Percentiles rank a stretch among this genome's conserved stretches.
Conservation (phyloP, 345 rosid genomes). For the Stellera chamaejasme region DNA sequence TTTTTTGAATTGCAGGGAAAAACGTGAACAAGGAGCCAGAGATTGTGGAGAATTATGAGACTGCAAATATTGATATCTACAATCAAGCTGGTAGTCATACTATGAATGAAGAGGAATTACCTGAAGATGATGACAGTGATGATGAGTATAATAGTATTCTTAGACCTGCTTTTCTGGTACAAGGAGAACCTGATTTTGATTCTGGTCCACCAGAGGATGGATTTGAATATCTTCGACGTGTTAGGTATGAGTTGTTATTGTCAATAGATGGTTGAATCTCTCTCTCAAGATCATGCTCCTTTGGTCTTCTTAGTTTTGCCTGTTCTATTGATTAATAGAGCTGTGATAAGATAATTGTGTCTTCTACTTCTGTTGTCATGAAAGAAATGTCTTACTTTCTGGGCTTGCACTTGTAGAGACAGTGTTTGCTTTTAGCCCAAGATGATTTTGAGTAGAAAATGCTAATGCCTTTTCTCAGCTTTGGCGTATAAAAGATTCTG, state of each 20-base stretch:
- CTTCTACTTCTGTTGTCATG: too few species aligned
- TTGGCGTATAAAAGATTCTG: neutral
- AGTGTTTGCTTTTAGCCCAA: too few species aligned
- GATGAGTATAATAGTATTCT: constrained; percentile 68
- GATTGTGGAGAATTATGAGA: constrained; percentile 16
- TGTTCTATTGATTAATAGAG: too few species aligned
- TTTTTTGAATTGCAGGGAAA: constrained; percentile 36
- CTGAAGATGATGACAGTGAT: constrained; percentile 57
- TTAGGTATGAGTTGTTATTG: constrained; percentile 40
- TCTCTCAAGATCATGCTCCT: too few species aligned
- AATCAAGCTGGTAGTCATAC: constrained; percentile 13
- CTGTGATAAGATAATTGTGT: too few species aligned
- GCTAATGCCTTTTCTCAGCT: too few species aligned
- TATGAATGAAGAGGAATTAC: constrained; percentile 16
- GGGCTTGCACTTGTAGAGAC: too few species aligned
- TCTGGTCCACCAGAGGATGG: constrained; percentile 96
- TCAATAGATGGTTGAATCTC: neutral
- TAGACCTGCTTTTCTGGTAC: constrained; percentile 68
- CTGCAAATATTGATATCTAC: constrained; percentile 13
- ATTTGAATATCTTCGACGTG: constrained; percentile 78
- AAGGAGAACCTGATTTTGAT: constrained; percentile 85
- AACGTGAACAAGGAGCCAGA: constrained; percentile 22
- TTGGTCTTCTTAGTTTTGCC: too few species aligned
- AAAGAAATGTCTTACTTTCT: too few species aligned
- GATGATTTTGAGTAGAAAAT: too few species aligned